Evolutionary conservation across 2,329 filamentous ascomycete species (phyloP), one percentile per base, ranked within the genome.

Genomic region (Epichloe amarillans): DNA sequence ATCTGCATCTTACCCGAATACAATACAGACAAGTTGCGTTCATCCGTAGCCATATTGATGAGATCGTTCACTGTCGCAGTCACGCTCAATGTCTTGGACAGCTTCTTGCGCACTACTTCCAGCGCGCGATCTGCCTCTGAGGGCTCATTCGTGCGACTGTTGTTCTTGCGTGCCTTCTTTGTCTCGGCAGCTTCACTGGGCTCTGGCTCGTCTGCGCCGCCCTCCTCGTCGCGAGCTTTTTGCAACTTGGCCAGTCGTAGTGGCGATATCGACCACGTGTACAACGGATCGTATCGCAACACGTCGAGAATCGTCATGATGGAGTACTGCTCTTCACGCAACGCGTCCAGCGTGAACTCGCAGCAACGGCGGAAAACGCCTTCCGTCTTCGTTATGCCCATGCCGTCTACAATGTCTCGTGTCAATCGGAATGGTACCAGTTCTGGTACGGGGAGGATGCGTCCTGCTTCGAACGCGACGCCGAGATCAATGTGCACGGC

Each of bases 251-350:
- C 78, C 52, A 84, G 67, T 19, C 81, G 74, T 36, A 83, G 71
- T 0, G 81, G 81, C 11, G 87, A 93, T 51, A 96, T 83, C 37
- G 88, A 91, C 93, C 93, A 99, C 54, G 83, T 93, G 66, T 97
- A 95, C 54, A 99, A 71, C 1, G 93, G 94, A 73, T 99, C 93
- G 67, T 96, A 97, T n/a, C 94, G 85, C 53, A 99, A 72, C 21
- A 98, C 94, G 62, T 98, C 94, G 19, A 99, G 80, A 49, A 98
- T 89, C 0, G 93, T 97, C 90, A 96, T 97, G 70, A 99, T 98
- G 43, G 86, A 90, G 64, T 95, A 94, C 12, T 87, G 87, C 65
- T 98, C 93, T 60, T 95, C 86, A n/a, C 93, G 83, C 37, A 99
- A 73, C 2, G 94, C 90, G 55, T 96, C 89, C 35, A 99, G 79